Base-by-base conservation (phyloP, 1,284 basidiomycete genomes). In the Pascua sp. region DNA sequence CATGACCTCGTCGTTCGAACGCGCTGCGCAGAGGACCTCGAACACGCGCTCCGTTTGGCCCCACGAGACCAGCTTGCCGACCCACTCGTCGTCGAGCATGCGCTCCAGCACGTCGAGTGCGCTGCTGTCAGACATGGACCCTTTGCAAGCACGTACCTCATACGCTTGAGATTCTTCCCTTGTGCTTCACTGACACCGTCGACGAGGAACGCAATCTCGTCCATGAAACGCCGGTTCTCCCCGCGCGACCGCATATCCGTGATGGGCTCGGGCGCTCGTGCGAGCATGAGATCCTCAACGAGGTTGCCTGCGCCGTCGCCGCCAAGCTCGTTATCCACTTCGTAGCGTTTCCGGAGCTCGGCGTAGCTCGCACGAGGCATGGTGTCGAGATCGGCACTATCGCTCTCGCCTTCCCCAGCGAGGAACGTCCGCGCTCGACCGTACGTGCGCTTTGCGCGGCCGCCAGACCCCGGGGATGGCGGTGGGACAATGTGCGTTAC, bases 181-280 rank as follows among this genome's bases (percentile, higher is more conserved):
- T 50, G 12, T 8, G 61, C 32, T 51, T 70, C 67, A 2, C 47
- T 44, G 2, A 77, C 56, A 1, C 70, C 70, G 11, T 74, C 72
- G 2, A 73, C 52, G 15, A 75, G 60, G 49, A 69, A 73, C 5
- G 55, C 64, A 3, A 76, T 43, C 60, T 77, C 73, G 56, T 76
- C 76, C 63, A 72, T 66, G 59, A 77, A 74, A 12, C 68, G 62
- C 16, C 74, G 55, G 48, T 76, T 76, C 57, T 73, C 76, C 5
- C 76, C 76, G 57, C 68, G 70, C 5, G 70, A 71, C 42, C 74
- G 55, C 67, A 77, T 69, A 53, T 77, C 74, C 7, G 72, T 67
- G 9, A 75, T 67, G 10, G 68, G 62, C 37, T 67, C 67, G 4
- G 72, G 72, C 8, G 69, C 68, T 42, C 63, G 56, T 5, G 71